Base-by-base conservation (phyloP, 805 yeast species). In the Spathaspora boniae region DNA sequence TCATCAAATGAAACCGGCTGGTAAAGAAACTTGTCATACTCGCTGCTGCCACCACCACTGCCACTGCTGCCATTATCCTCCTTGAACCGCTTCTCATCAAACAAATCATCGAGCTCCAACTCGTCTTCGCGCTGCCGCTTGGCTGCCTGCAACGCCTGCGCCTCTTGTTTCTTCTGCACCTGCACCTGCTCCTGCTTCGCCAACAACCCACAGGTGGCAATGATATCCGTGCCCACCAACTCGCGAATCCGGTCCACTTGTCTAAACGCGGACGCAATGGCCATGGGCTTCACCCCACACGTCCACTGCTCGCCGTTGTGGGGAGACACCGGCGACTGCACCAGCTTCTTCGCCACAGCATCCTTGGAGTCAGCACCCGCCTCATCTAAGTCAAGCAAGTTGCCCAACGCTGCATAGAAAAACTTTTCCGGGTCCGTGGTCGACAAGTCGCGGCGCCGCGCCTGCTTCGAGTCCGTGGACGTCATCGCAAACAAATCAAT, bases 361-460 rank as follows among this genome's bases (percentile, higher is more conserved):
- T 14, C 34, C n/a, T n/a, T n/a, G n/a, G n/a, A n/a, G n/a, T n/a
- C n/a, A n/a, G n/a, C n/a, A 9, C 48, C 44, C n/a, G 22, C 16
- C 17, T 65, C 74, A 6, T 66, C 68, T 17, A 76, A 46, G 27
- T 69, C 74, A 40, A 76, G 56, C 24, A 72, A 55, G 48, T 76
- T 75, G 6, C 76, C 68, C 36, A 76, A 56, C 2, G 78, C 70
- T 0, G 78, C 72, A 31, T 68, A 60, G 45, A 76, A 70, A 49
- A 72, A 76, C 34, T 58, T 56, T 29, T 68, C 65, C 0, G 80
- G 74, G 46, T 76, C 74, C 16, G 53, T 40, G 33, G 52, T 52
- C 2, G 72, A 68, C 28, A 76, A 58, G 33, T 69, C 76, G 29
- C 76, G 60, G 36, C 81, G 55, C 40, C 58, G 66, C 30, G 60